Percentiles rank a stretch among this genome's conserved stretches.
Evolutionary conservation across 805 yeast genomes (phyloP).

Genomic region (Zygosaccharomyces siamensis): DNA sequence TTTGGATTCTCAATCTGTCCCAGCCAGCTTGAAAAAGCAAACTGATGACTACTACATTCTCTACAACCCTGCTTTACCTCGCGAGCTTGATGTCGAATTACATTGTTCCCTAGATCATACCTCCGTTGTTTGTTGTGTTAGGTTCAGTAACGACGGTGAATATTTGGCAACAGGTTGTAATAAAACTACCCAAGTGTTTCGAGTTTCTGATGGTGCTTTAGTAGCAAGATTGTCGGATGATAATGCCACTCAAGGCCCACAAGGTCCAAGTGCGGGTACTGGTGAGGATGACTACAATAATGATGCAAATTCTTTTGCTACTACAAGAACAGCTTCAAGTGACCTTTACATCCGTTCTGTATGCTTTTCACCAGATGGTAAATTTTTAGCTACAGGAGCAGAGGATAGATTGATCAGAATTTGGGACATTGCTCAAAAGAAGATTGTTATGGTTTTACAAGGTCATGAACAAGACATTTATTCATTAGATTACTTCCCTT

Average conservation of each 20-base stretch:
- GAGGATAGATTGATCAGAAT: slow-evolving; percentile 87
- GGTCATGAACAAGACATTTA: slow-evolving; percentile 98
- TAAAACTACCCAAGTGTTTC: slow-evolving; percentile 89
- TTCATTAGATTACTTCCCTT: slow-evolving; percentile 90
- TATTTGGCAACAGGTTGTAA: slow-evolving; percentile 96
- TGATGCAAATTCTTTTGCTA: slow-evolving; percentile 35
- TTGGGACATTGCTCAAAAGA: slow-evolving; percentile 86
- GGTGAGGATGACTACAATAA: slow-evolving; percentile 30
- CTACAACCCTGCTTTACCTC: slow-evolving; percentile 82
- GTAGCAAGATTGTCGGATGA: slow-evolving; percentile 86
- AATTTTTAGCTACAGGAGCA: slow-evolving; percentile 89
- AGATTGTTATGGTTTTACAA: slow-evolving; percentile 76
- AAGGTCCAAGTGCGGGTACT: slow-evolving; percentile 5
- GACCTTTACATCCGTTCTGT: slow-evolving; percentile 93
- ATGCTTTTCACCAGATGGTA: slow-evolving; percentile 93
- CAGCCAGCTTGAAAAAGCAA: slow-evolving; percentile 74
- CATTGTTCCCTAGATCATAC: slow-evolving; percentile 88
- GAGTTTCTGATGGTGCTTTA: slow-evolving; percentile 85
- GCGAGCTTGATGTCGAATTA: slow-evolving; percentile 74
- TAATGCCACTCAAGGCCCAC: slow-evolving; percentile 37
- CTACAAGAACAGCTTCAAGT: slow-evolving; percentile 54
- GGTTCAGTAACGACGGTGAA: slow-evolving; percentile 87
- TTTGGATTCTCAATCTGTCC: slow-evolving; percentile 71
- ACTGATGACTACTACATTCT: slow-evolving; percentile 81
- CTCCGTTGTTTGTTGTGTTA: slow-evolving; percentile 94